Percentiles rank a stretch among this genome's conserved stretches.
Evolutionary conservation across 1,284 basidiomycete genomes (phyloP).

Genomic region (Ganoderma leucocontextum): DNA sequence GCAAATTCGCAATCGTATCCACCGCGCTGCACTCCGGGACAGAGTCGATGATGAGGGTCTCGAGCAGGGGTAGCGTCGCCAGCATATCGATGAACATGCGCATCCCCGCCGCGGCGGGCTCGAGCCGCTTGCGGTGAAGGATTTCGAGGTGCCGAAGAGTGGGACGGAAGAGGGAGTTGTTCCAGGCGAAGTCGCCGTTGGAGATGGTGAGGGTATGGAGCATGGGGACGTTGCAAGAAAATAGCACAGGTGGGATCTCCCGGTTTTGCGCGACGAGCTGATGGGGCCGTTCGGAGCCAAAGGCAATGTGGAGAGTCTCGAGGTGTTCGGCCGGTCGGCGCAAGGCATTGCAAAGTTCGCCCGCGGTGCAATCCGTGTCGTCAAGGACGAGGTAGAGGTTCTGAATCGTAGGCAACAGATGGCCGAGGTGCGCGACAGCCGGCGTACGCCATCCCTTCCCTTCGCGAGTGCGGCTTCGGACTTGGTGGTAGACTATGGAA

Average conservation of each 20-base stretch:
- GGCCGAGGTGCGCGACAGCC: not conserved
- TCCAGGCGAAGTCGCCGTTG: constrained; percentile 13
- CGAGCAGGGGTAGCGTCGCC: constrained; percentile 6
- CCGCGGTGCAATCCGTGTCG: constrained; percentile 13
- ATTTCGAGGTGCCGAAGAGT: constrained; percentile 21
- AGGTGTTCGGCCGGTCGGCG: constrained; percentile 2
- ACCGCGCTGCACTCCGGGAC: constrained; percentile 4
- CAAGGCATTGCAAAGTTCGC: constrained; percentile 10
- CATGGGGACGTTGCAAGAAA: not conserved
- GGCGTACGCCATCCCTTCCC: constrained; percentile 7
- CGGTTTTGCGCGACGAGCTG: constrained; percentile 8
- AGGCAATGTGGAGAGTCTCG: constrained; percentile 4
- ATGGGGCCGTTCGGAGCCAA: not conserved
- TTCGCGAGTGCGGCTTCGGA: constrained; percentile 1
- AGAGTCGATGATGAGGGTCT: constrained; percentile 7
- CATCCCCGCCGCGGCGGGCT: constrained; percentile 4
- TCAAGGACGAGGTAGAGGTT: constrained; percentile 16
- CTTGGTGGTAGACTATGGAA: constrained; percentile 20
- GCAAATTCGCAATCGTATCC: not conserved
- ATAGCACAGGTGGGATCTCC: constrained; percentile 5
- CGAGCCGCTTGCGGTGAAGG: constrained; percentile 9
- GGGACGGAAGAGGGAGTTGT: constrained; percentile 17
- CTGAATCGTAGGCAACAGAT: constrained; percentile 7
- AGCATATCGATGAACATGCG: constrained; percentile 9
- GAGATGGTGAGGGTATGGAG: constrained; percentile 14